Conservation (phyloP, 2,329 filamentous ascomycete genomes). For the Madurella mycetomatis region DNA sequence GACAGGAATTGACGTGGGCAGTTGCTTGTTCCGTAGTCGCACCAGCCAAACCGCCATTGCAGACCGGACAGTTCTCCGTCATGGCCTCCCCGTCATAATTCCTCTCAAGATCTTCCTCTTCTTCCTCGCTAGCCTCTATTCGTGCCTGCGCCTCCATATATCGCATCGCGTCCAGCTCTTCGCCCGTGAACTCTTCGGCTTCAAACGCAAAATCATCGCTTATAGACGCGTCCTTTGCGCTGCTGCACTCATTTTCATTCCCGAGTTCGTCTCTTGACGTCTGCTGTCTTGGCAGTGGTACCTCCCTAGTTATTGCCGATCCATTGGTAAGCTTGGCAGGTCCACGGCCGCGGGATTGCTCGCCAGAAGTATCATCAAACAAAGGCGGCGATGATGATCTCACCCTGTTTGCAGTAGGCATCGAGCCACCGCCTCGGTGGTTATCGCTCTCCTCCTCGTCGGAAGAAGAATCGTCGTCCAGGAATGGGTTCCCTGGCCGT, state of each 20-base stretch:
- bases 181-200: constrained; percentile 49
- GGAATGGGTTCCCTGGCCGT: constrained; percentile 54
- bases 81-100: constrained; percentile 31
- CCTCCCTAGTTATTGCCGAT: constrained; percentile 10
- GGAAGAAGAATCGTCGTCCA: constrained; percentile 50
- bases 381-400: constrained; percentile 12
- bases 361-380: constrained; percentile 4
- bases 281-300: constrained; percentile 15
- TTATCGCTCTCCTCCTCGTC: constrained; percentile 15
- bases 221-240: constrained; percentile 34
- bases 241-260: constrained; percentile 26
- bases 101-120: constrained; percentile 36
- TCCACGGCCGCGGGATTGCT: not conserved
- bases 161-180: constrained; percentile 60
- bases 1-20: constrained; percentile 84
- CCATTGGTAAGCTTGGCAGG: constrained; percentile 19
- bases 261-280: constrained; percentile 14
- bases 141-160: constrained; percentile 74
- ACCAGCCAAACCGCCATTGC: constrained; percentile 59
- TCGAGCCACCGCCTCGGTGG: not conserved
- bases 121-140: constrained; percentile 54
- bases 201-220: constrained; percentile 35
- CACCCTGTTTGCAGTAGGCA: constrained; percentile 16
- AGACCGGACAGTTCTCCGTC: constrained; percentile 67
- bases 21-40: constrained; percentile 64